phyloP scores from a whole-genome alignment of 176 grass and related monocot genomes.

The Olyra latifolia region DNA sequence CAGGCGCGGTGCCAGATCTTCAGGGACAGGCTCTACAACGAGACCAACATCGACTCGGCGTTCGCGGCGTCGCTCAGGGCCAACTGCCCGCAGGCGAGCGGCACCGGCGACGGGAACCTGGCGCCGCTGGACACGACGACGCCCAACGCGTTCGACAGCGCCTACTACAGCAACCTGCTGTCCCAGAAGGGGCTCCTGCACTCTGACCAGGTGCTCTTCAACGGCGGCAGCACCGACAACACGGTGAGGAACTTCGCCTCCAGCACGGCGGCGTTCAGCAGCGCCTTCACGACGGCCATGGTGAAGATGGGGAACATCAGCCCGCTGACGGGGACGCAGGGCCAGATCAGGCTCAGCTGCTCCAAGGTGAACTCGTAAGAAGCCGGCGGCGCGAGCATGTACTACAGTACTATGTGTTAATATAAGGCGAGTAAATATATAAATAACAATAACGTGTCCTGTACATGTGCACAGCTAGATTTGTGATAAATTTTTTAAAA shows the following conservation, averaged over 20 bases:
- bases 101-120: conserved; percentile 48
- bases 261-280: conserved; percentile 30
- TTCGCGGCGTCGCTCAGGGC: conserved; percentile 47
- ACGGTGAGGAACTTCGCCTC: conserved; percentile 44
- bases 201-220: conserved; percentile 83
- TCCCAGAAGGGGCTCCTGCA: conserved; percentile 51
- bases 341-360: conserved; percentile 44
- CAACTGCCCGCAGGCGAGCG: conserved; percentile 42
- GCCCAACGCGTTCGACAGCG: conserved; percentile 46
- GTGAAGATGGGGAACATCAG: conserved; percentile 51
- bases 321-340: background rate
- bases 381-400: background rate
- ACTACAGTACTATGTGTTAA: background rate
- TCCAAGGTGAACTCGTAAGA: conserved; percentile 22
- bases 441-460: too few relatives aligned
- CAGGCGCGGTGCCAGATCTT: conserved; percentile 44
- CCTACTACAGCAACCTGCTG: conserved; percentile 65
- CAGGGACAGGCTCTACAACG: conserved; percentile 49
- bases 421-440: background rate
- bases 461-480: too few relatives aligned
- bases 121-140: conserved; percentile 55
- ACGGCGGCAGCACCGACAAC: conserved; percentile 58
- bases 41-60: conserved; percentile 47
- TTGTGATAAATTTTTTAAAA: too few relatives aligned
- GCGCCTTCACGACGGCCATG: conserved; percentile 51